Conservation (phyloP, 1,139 yeast genomes). For the Arxiozyma heterogenica region DNA sequence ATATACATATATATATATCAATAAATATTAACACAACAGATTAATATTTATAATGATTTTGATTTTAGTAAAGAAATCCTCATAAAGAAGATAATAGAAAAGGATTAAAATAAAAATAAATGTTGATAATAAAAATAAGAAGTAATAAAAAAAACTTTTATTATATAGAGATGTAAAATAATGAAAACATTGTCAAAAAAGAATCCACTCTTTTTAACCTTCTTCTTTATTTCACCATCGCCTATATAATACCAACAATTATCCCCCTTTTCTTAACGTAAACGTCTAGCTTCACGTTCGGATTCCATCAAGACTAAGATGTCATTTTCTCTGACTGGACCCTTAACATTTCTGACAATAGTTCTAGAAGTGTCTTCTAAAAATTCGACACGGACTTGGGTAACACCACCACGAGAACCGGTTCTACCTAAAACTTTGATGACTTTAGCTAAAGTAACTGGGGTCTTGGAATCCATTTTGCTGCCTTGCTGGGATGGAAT, state of each 20-base stretch:
- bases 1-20: no score
- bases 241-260: not conserved
- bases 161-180: not conserved
- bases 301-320: constrained; percentile 99
- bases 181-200: not conserved
- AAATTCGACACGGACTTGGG: constrained; percentile 99
- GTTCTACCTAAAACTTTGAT: constrained; percentile 99
- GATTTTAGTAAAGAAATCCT: not conserved
- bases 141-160: not conserved
- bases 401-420: constrained; percentile 99
- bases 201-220: not conserved
- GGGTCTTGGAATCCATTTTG: constrained; percentile 71
- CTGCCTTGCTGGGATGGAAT: constrained; percentile 4
- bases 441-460: constrained; percentile 98
- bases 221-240: not conserved
- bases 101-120: not conserved
- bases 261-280: constrained; percentile 35
- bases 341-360: constrained; percentile 98
- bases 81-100: not conserved
- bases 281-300: constrained; percentile 91
- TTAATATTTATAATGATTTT: no score
- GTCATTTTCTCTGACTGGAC: constrained; percentile 99
- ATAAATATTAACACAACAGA: not conserved
- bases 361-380: constrained; percentile 97
- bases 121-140: not conserved